Conservation (phyloP, 2,329 filamentous ascomycete genomes). For the Mycosphaerella sp. region DNA sequence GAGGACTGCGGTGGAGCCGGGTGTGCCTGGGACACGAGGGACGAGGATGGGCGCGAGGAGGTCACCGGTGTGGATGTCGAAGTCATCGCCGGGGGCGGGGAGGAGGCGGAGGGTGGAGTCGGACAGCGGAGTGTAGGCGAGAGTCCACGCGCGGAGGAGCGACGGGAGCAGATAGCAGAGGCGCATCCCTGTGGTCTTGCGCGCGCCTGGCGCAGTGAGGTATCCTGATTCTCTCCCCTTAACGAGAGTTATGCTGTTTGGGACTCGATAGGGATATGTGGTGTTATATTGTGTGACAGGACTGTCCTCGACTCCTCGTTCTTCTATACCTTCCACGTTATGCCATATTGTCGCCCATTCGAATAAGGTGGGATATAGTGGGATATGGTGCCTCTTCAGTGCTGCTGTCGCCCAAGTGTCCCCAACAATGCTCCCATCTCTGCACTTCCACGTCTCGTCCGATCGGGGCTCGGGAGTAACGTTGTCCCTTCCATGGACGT, state of each 20-base stretch:
- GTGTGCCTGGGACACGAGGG: constrained; percentile 80
- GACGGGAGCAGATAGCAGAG: constrained; percentile 28
- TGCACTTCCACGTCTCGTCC: no score
- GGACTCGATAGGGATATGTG: not conserved
- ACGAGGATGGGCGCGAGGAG: constrained; percentile 82
- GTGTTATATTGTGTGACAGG: not conserved
- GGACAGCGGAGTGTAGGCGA: constrained; percentile 58
- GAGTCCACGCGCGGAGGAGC: constrained; percentile 27
- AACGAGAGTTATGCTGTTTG: no score
- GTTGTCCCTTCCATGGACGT: no score
- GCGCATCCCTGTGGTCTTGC: constrained; percentile 18
- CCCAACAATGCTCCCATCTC: no score
- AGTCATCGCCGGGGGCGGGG: constrained; percentile 58
- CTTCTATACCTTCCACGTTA: no score
- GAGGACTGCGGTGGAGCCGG: constrained; percentile 65
- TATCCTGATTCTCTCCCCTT: not conserved
- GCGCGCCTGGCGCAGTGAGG: not conserved
- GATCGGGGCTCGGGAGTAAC: no score
- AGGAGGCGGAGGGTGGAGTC: constrained; percentile 67
- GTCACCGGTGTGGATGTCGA: constrained; percentile 68
- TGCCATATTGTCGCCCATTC: not conserved
- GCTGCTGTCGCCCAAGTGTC: not conserved
- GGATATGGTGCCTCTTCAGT: no score
- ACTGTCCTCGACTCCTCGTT: no score
- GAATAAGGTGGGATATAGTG: no score